phyloP scores from a whole-genome alignment of 495 filamentous ascomycete species.

The Penicillium mononematosum region DNA sequence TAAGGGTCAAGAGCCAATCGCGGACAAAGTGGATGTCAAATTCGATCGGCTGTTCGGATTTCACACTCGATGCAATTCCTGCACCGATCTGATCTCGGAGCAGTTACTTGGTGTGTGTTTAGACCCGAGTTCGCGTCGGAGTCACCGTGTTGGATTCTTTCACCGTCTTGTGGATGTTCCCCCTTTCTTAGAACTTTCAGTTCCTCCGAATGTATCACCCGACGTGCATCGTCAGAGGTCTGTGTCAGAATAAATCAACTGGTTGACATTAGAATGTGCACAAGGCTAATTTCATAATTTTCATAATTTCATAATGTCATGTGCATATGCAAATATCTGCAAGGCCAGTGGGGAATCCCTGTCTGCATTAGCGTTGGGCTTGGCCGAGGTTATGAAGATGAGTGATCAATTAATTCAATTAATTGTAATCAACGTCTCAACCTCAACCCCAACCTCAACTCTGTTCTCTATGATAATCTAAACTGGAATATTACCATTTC shows the following conservation, averaged over 20 bases:
- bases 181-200: too few relatives aligned
- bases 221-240: too few relatives aligned
- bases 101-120: slow-evolving; percentile 2
- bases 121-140: neutral
- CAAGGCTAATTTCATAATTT: neutral
- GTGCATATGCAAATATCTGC: neutral
- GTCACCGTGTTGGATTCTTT: neutral
- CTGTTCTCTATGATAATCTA: neutral
- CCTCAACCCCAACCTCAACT: neutral
- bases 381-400: slow-evolving; percentile 2
- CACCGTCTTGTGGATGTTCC: too few relatives aligned
- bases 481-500: neutral
- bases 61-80: slow-evolving; percentile 11
- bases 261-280: neutral
- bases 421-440: neutral
- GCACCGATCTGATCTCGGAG: slow-evolving; percentile 6
- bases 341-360: neutral
- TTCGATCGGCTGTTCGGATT: slow-evolving; percentile 12
- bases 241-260: neutral
- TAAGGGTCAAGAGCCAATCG: slow-evolving; percentile 17
- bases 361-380: slow-evolving; percentile 1
- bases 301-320: neutral
- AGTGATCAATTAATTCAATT: neutral
- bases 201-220: too few relatives aligned
- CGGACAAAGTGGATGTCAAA: slow-evolving; percentile 12